Conservation (phyloP, 176 grass and related monocot species). For the Oropetium thomaeum region DNA sequence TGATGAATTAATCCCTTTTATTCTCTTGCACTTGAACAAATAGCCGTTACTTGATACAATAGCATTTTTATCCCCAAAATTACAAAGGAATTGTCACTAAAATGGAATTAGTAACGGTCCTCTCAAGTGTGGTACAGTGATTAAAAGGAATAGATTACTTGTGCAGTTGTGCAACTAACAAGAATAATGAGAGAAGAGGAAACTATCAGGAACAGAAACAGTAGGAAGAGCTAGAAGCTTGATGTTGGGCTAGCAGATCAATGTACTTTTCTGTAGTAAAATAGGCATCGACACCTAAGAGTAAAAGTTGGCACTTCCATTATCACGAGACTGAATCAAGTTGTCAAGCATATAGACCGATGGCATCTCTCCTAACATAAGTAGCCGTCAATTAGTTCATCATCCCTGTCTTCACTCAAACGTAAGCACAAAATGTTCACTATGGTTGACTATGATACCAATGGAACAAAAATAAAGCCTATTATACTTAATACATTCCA, state of each 20-base stretch:
- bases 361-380: neutral
- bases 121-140: neutral
- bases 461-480: neutral
- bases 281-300: neutral
- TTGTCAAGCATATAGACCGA: neutral
- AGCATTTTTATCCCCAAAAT: neutral
- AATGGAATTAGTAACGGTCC: neutral
- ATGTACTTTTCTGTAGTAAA: neutral
- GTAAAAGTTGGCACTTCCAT: neutral
- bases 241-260: neutral
- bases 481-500: neutral
- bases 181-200: neutral
- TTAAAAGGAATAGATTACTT: neutral
- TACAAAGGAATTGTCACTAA: neutral
- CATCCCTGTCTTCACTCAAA: neutral
- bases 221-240: neutral
- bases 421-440: neutral
- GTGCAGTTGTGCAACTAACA: neutral
- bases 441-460: neutral
- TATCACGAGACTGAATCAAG: conserved; percentile 9
- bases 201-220: neutral
- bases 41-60: neutral
- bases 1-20: neutral
- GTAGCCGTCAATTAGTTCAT: neutral
- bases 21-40: neutral